A percentile compares a stretch with the other conserved stretches of the same genome.
Evolutionary conservation across 192 early-diverging fungal species (phyloP).

Genomic region (Lunasporangiospora selenospora): DNA sequence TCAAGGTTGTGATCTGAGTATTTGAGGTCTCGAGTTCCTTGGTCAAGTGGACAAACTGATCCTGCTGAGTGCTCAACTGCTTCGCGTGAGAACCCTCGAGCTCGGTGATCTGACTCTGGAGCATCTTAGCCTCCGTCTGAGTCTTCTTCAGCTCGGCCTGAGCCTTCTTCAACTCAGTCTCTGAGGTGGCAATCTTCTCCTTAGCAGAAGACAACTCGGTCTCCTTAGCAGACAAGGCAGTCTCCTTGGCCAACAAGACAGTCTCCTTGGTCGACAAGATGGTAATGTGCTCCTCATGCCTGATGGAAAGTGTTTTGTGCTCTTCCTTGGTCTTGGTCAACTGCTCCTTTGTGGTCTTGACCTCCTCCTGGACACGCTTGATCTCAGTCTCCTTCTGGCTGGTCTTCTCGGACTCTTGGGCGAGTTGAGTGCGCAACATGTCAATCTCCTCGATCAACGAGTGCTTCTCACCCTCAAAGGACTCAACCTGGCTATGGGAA

Average conservation of each 20-base stretch:
- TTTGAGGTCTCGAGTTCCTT: slow-evolving; percentile 40
- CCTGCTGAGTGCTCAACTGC: slow-evolving; percentile 13
- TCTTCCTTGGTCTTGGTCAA: slow-evolving; percentile 19
- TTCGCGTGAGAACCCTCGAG: slow-evolving; percentile 18
- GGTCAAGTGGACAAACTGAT: slow-evolving; percentile 37
- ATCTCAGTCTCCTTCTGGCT: slow-evolving; percentile 12
- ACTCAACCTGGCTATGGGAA: slow-evolving; percentile 22
- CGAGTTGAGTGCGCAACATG: slow-evolving; percentile 16
- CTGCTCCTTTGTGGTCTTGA: slow-evolving; percentile 18
- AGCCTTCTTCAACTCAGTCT: slow-evolving; percentile 7
- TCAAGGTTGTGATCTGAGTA: slow-evolving; percentile 21
- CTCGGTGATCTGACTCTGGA: slow-evolving; percentile 1
- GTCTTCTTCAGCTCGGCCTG: slow-evolving; percentile 8
- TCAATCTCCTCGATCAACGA: slow-evolving; percentile 44
- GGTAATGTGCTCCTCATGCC: slow-evolving; percentile 19
- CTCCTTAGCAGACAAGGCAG: slow-evolving; percentile 12
- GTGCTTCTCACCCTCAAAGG: slow-evolving; percentile 39
- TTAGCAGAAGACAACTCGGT: too few relatives aligned
- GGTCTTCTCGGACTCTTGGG: slow-evolving; percentile 19
- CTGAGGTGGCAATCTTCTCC: neutral
- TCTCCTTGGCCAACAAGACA: slow-evolving; percentile 6
- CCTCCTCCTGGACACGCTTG: slow-evolving; percentile 15
- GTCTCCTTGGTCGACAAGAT: slow-evolving; percentile 27
- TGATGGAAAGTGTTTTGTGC: slow-evolving; percentile 16
- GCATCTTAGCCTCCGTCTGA: slow-evolving; percentile 1